Evolutionary conservation across 2,329 filamentous ascomycete genomes (phyloP).

Genomic region (Hypoxylon rubiginosum): DNA sequence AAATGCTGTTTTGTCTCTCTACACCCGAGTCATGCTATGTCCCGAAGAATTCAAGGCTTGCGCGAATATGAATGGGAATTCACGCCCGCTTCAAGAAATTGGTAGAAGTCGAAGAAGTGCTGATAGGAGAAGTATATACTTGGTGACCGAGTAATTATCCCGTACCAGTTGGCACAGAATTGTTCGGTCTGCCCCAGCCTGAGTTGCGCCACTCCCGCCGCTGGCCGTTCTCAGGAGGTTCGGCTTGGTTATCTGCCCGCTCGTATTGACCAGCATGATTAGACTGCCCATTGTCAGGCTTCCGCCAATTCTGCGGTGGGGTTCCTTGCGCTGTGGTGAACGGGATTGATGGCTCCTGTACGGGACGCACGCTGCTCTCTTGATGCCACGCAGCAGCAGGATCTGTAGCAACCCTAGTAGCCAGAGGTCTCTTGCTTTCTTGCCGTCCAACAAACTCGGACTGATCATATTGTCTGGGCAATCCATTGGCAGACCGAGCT

Average conservation of each 20-base stretch:
- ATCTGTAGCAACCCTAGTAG: conserved; percentile 84
- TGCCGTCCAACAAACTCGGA: conserved; percentile 69
- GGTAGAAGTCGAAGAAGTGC: conserved; percentile 42
- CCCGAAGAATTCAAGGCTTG: conserved; percentile 42
- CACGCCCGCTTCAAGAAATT: conserved; percentile 36
- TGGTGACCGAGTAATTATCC: conserved; percentile 47
- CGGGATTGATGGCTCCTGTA: conserved; percentile 70
- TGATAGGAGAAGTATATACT: conserved; percentile 47
- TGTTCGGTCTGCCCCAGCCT: conserved; percentile 65
- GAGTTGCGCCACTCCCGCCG: conserved; percentile 71
- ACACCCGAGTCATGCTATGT: conserved; percentile 49
- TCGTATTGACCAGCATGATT: conserved; percentile 63
- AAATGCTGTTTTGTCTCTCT: conserved; percentile 50
- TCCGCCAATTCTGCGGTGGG: conserved; percentile 64
- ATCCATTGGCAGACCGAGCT: conserved; percentile 71
- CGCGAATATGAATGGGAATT: conserved; percentile 36
- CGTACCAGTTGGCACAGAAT: conserved; percentile 63
- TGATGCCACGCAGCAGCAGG: conserved; percentile 84
- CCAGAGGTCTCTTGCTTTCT: conserved; percentile 70
- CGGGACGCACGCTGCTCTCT: conserved; percentile 85
- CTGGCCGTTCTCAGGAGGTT: conserved; percentile 58
- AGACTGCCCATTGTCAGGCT: conserved; percentile 60
- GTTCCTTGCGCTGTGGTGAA: conserved; percentile 61
- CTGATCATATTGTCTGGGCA: conserved; percentile 71
- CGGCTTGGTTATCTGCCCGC: conserved; percentile 58